These are phyloP conservation scores for Barnettozyma hawaiiensis DNA, from an alignment of 1,139 yeast genomes.

Conservation along the genomic window DNA sequence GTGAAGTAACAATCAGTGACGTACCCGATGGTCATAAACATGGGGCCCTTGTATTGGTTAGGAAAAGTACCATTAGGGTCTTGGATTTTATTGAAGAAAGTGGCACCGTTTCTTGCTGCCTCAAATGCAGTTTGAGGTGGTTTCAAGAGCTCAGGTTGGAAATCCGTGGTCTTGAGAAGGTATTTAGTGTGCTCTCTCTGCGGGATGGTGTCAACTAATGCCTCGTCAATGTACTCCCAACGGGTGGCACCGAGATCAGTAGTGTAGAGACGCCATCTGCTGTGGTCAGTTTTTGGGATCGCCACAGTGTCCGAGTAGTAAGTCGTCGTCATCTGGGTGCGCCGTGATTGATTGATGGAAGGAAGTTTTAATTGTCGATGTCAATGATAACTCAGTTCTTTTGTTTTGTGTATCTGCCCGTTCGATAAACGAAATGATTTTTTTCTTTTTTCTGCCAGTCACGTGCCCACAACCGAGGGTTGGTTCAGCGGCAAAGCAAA, in stretches of 20 bases:
- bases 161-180: conserved; percentile 40
- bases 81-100: conserved; percentile 62
- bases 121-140: conserved; percentile 43
- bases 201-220: conserved; percentile 36
- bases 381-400: no score
- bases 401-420: no score
- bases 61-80: conserved; percentile 85
- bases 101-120: conserved; percentile 71
- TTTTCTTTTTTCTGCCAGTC: no score
- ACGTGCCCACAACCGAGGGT: no score
- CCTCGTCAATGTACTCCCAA: conserved; percentile 64
- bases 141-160: conserved; percentile 38
- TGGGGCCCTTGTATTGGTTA: conserved; percentile 92
- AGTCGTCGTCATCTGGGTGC: conserved; percentile 4
- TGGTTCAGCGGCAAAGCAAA: no score
- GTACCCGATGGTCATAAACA: conserved; percentile 93
- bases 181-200: conserved; percentile 59
- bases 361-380: no score
- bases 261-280: conserved; percentile 69
- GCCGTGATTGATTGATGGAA: no score
- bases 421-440: no score
- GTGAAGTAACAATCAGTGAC: conserved; percentile 71
- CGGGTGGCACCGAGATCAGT: conserved; percentile 71
- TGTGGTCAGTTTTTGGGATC: conserved; percentile 60
- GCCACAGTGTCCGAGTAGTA: conserved; percentile 61